These are phyloP conservation scores for Aspergillus bridgeri DNA, from an alignment of 495 filamentous ascomycete species.

Conservation along the genomic window DNA sequence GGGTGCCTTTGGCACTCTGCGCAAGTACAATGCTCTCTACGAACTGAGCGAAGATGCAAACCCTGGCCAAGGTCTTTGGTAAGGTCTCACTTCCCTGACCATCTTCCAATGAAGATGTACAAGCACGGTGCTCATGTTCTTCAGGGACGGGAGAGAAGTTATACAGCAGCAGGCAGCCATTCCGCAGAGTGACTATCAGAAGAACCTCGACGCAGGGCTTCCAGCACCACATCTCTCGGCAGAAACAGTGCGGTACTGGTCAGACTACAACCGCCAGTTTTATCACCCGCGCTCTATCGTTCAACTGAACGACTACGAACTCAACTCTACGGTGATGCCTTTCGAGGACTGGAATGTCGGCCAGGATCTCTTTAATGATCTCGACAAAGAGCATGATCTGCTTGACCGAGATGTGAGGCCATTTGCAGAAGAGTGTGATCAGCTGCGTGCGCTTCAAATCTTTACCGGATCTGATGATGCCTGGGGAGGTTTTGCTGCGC, in stretches of 20 bases:
- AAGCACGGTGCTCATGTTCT: not conserved
- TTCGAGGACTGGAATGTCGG: slow-evolving; percentile 81
- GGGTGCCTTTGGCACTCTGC: slow-evolving; percentile 82
- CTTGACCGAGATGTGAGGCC: slow-evolving; percentile 83
- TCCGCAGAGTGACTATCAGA: slow-evolving; percentile 68
- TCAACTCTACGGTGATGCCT: slow-evolving; percentile 70
- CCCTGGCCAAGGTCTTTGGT: slow-evolving; percentile 58
- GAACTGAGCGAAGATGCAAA: slow-evolving; percentile 57
- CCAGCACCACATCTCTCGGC: slow-evolving; percentile 58
- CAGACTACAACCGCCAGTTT: slow-evolving; percentile 86
- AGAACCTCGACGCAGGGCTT: slow-evolving; percentile 67
- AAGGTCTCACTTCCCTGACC: slow-evolving; percentile 18
- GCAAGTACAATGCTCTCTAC: slow-evolving; percentile 86
- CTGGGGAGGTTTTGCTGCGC: slow-evolving; percentile 84
- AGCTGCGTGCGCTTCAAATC: slow-evolving; percentile 83
- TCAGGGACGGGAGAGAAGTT: slow-evolving; percentile 66
- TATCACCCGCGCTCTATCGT: slow-evolving; percentile 89
- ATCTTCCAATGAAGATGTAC: not conserved
- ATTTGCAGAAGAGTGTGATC: slow-evolving; percentile 91
- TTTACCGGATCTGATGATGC: slow-evolving; percentile 79
- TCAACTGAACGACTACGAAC: slow-evolving; percentile 83
- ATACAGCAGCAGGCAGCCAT: slow-evolving; percentile 66
- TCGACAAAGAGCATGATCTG: slow-evolving; percentile 83
- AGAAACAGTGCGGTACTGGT: slow-evolving; percentile 84
- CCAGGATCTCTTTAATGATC: slow-evolving; percentile 73